A percentile compares a stretch with the other conserved stretches of the same genome.
Evolutionary conservation across 495 filamentous ascomycete species (phyloP).

Genomic region (Umbilicaria muhlenbergii): DNA sequence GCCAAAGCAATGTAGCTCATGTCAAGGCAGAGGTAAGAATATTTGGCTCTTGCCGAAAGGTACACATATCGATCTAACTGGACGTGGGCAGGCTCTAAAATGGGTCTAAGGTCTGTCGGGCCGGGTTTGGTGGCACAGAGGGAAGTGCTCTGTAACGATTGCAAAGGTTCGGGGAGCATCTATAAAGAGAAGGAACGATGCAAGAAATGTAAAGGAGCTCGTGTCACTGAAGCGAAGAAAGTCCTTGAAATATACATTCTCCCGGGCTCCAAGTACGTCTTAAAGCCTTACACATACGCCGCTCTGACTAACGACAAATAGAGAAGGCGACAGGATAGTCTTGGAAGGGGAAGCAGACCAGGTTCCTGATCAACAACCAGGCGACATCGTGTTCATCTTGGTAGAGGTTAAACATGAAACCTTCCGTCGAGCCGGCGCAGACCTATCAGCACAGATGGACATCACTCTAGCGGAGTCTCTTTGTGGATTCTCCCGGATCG

Average conservation of each 20-base stretch:
- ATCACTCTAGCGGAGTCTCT: conserved; percentile 74
- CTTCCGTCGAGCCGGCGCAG: conserved; percentile 68
- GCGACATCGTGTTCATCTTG: conserved; percentile 81
- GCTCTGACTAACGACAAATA: conserved; percentile 16
- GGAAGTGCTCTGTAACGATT: conserved; percentile 56
- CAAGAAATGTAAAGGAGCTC: conserved; percentile 93
- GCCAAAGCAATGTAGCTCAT: conserved; percentile 68
- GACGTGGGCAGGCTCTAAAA: conserved; percentile 35
- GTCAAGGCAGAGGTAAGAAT: conserved; percentile 50
- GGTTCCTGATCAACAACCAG: conserved; percentile 75
- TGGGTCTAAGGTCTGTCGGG: conserved; percentile 60
- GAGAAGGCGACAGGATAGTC: conserved; percentile 76
- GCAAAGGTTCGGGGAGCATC: conserved; percentile 64
- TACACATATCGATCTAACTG: neutral
- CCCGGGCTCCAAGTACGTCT: conserved; percentile 51
- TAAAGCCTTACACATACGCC: neutral
- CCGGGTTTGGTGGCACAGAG: conserved; percentile 68
- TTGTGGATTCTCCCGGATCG: conserved; percentile 77
- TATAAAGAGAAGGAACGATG: conserved; percentile 92
- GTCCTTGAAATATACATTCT: conserved; percentile 93
- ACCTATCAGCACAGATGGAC: conserved; percentile 64
- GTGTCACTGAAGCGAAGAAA: conserved; percentile 70
- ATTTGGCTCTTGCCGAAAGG: neutral
- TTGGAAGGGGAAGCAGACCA: conserved; percentile 93
- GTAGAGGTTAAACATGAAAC: conserved; percentile 64